phyloP scores from a whole-genome alignment of 1,139 yeast species.

The Sugiyamaella castrensis region DNA sequence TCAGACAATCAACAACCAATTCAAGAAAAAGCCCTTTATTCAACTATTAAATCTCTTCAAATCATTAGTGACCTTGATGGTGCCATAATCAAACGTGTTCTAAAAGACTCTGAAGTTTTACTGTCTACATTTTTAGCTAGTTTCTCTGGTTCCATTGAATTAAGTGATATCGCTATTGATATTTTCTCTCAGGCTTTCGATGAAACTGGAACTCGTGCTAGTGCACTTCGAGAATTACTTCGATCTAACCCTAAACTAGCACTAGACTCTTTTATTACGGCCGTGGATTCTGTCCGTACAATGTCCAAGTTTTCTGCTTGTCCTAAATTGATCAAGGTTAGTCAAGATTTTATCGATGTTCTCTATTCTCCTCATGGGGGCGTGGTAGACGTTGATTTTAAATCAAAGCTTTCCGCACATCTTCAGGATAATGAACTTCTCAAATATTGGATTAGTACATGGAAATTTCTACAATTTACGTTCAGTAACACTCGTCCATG shows the following conservation, averaged over 20 bases:
- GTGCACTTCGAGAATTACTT: constrained; percentile 61
- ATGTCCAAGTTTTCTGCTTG: constrained; percentile 65
- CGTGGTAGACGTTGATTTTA: constrained; percentile 37
- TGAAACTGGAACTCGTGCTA: constrained; percentile 62
- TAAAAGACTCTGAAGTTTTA: constrained; percentile 6
- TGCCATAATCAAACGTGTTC: not conserved
- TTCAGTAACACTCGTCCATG: constrained; percentile 67
- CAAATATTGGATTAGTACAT: constrained; percentile 61
- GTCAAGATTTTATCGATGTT: constrained; percentile 68
- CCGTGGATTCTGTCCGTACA: constrained; percentile 44
- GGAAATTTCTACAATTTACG: constrained; percentile 70
- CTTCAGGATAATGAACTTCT: constrained; percentile 30
- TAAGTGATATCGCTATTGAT: constrained; percentile 54
- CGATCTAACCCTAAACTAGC: constrained; percentile 44
- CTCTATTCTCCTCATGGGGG: constrained; percentile 69
- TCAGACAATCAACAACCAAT: constrained; percentile 1
- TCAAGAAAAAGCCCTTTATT: not conserved
- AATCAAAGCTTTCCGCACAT: constrained; percentile 27
- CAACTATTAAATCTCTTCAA: not conserved
- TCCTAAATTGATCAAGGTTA: constrained; percentile 68
- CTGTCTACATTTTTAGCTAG: constrained; percentile 12
- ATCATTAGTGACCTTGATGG: constrained; percentile 15
- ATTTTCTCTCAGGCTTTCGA: constrained; percentile 75
- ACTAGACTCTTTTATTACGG: constrained; percentile 48
- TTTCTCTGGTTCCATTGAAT: constrained; percentile 16